Conservation (phyloP, 345 rosid species). For the Jatropha curcas region DNA sequence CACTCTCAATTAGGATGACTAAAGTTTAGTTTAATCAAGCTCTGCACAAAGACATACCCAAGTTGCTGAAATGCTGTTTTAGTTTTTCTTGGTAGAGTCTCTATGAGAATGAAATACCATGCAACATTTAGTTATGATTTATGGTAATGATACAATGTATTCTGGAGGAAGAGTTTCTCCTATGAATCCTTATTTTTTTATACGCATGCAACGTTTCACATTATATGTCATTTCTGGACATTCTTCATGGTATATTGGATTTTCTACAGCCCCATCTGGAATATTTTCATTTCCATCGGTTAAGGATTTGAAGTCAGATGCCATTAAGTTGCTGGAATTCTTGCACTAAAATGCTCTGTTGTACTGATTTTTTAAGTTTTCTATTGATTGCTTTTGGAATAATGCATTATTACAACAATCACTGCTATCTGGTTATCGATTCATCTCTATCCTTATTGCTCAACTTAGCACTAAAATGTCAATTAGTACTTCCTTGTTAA, state of each 20-base stretch:
- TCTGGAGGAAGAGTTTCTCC: not conserved
- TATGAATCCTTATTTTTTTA: not conserved
- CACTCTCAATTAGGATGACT: not conserved
- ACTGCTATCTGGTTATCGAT: not conserved
- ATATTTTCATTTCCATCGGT: not conserved
- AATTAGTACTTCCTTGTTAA: not conserved
- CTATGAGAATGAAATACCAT: not conserved
- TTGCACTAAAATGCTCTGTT: not conserved
- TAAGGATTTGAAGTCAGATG: not conserved
- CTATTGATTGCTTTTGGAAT: not conserved
- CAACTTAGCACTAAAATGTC: not conserved
- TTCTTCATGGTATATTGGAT: not conserved
- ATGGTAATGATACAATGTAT: not conserved
- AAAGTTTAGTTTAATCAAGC: not conserved
- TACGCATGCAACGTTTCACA: too few relatives aligned
- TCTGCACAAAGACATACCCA: not conserved
- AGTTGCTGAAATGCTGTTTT: not conserved
- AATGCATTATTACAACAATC: not conserved
- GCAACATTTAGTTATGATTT: not conserved
- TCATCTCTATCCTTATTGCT: conserved; percentile 2
- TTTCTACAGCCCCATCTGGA: too few relatives aligned
- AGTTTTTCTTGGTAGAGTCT: not conserved
- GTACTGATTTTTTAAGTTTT: not conserved
- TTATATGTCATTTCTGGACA: not conserved
- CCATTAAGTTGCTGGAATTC: not conserved